phyloP scores from a whole-genome alignment of 2,329 filamentous ascomycete genomes.

The Neobulgaria alba region DNA sequence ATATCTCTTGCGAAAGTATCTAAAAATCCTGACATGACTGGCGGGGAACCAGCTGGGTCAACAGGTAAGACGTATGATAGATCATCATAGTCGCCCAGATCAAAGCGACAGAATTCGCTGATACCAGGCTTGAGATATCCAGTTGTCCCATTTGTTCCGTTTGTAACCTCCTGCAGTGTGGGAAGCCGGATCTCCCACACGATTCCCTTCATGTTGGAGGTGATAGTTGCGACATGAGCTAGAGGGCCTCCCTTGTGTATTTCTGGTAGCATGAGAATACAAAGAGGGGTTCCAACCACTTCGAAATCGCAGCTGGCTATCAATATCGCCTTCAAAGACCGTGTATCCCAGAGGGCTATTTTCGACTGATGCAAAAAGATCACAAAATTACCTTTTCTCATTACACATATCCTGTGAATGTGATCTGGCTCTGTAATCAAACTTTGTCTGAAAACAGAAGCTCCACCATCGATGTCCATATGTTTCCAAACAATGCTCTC shows the following conservation, averaged over 20 bases:
- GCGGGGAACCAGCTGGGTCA: conserved; percentile 71
- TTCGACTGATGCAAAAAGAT: conserved; percentile 67
- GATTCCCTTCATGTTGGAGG: conserved; percentile 66
- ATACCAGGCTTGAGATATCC: conserved; percentile 36
- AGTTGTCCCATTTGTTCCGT: conserved; percentile 24
- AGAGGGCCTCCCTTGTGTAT: conserved; percentile 40
- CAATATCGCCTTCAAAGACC: conserved; percentile 46
- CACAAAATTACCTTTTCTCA: conserved; percentile 70
- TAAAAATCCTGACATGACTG: conserved; percentile 66
- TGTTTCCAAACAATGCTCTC: conserved; percentile 83
- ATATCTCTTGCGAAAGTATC: conserved; percentile 82
- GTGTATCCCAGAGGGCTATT: conserved; percentile 74
- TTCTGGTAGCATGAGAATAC: conserved; percentile 67
- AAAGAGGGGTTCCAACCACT: conserved; percentile 63
- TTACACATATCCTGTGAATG: conserved; percentile 71
- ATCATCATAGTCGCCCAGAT: conserved; percentile 51
- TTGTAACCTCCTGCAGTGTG: conserved; percentile 27
- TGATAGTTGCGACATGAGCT: conserved; percentile 74
- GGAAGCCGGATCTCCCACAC: conserved; percentile 72
- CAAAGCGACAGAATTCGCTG: conserved; percentile 61
- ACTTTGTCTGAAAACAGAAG: conserved; percentile 57
- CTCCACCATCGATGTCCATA: conserved; percentile 39
- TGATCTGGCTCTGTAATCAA: conserved; percentile 58
- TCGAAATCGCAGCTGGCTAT: conserved; percentile 52
- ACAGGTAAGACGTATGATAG: conserved; percentile 67